Percentiles rank a stretch among this genome's conserved stretches.
These are phyloP conservation scores for Sporisorium scitamineum DNA, from an alignment of 1,284 basidiomycete species.

Conservation along the genomic window DNA sequence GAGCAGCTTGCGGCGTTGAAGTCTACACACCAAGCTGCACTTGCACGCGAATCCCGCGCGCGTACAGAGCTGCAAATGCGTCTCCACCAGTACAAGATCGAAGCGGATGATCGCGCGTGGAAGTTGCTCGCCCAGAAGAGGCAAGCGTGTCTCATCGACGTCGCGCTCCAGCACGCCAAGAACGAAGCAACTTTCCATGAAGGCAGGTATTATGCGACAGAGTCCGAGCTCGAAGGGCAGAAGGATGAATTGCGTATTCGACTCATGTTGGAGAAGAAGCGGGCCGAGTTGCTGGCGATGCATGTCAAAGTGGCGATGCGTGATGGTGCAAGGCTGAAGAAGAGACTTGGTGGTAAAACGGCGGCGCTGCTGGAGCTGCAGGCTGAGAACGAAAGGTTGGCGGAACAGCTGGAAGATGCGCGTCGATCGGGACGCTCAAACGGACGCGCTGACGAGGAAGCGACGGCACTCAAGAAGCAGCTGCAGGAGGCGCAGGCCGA, in stretches of 20 bases:
- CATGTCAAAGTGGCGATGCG: conserved; percentile 27
- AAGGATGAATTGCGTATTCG: conserved; percentile 45
- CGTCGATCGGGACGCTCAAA: conserved; percentile 10
- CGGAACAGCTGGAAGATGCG: conserved; percentile 20
- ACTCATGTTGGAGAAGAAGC: conserved; percentile 47
- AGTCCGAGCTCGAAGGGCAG: conserved; percentile 29
- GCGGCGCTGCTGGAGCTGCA: conserved; percentile 24
- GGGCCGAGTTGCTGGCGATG: conserved; percentile 37
- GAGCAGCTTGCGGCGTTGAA: conserved; percentile 31
- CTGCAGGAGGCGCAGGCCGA: conserved; percentile 32
- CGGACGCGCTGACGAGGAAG: neutral
- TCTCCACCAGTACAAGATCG: conserved; percentile 45
- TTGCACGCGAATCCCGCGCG: conserved; percentile 27
- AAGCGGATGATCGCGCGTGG: conserved; percentile 44
- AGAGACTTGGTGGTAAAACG: conserved; percentile 23
- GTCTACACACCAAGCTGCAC: conserved; percentile 13
- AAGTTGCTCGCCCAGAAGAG: conserved; percentile 30
- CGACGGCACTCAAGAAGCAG: conserved; percentile 14
- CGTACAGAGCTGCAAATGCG: conserved; percentile 31
- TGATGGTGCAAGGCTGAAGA: conserved; percentile 27
- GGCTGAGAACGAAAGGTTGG: conserved; percentile 33
- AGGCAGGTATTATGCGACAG: conserved; percentile 27
- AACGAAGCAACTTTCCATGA: conserved; percentile 43
- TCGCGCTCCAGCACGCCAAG: conserved; percentile 41
- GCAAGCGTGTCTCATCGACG: conserved; percentile 29